Conservation (phyloP, 371 early-diverging fungal species). For the Vittaforma corneae region DNA sequence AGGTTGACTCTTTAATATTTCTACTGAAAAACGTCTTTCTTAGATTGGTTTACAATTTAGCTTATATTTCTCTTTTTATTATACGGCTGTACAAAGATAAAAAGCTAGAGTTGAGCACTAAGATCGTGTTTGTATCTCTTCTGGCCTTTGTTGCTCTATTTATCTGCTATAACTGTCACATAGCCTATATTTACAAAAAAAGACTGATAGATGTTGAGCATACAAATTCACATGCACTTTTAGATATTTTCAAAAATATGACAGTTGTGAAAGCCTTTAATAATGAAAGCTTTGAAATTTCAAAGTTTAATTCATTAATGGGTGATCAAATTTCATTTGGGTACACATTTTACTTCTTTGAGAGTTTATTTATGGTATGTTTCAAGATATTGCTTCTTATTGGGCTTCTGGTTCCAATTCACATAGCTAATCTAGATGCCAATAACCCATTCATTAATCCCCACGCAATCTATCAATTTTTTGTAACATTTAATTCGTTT, state of each 20-base stretch:
- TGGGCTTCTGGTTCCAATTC: neutral
- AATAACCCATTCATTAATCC: too few relatives aligned
- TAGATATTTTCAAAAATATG: constrained; percentile 10
- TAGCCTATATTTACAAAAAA: neutral
- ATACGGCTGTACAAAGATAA: neutral
- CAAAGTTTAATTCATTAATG: neutral
- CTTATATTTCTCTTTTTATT: neutral
- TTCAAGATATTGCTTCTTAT: neutral
- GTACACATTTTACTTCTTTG: neutral
- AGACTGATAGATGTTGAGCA: neutral
- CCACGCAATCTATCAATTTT: neutral
- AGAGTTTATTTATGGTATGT: neutral
- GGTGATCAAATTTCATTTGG: neutral
- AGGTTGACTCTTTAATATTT: neutral
- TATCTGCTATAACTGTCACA: neutral
- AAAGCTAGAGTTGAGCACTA: neutral
- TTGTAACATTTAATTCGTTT: neutral
- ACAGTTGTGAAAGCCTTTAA: constrained; percentile 9
- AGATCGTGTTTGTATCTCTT: neutral
- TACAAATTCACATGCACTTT: neutral
- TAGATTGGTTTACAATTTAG: constrained; percentile 2
- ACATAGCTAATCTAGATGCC: neutral
- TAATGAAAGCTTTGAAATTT: constrained; percentile 6
- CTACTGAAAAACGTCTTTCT: neutral
- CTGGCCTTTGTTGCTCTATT: neutral